A percentile compares a stretch with the other conserved stretches of the same genome.
Evolutionary conservation across 2,329 filamentous ascomycete genomes (phyloP).

Genomic region (Parastagonospora nodorum): DNA sequence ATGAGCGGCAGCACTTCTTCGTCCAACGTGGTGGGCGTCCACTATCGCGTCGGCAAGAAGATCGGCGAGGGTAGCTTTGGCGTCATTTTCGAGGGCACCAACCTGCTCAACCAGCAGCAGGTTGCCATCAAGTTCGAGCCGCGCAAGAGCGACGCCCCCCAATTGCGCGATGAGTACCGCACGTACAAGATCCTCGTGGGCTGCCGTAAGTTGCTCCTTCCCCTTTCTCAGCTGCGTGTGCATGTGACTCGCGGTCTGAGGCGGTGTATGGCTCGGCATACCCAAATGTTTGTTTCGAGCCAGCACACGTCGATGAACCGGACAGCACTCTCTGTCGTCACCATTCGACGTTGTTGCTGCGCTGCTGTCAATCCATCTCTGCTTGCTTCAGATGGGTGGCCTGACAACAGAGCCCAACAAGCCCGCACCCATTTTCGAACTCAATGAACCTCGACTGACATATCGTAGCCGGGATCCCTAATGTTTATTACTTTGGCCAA

Average conservation of each 20-base stretch:
- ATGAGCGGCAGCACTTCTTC: conserved; percentile 91
- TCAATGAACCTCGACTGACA: conserved; percentile 13
- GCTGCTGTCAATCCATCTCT: not conserved
- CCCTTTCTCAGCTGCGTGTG: conserved; percentile 14
- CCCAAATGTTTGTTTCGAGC: not conserved
- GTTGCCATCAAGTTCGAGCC: conserved; percentile 99
- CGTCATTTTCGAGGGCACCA: conserved; percentile 98
- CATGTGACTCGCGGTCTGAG: not conserved
- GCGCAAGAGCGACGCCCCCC: conserved; percentile 96
- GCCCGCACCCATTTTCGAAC: not conserved
- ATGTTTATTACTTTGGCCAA: conserved; percentile 99
- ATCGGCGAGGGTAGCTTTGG: conserved; percentile 98
- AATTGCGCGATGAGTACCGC: conserved; percentile 96
- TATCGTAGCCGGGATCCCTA: conserved; percentile 85
- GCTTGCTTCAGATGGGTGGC: not conserved
- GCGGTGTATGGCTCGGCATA: too few relatives aligned
- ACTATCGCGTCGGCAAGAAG: conserved; percentile 99
- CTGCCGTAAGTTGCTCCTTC: conserved; percentile 76
- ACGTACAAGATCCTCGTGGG: conserved; percentile 99
- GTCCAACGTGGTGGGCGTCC: conserved; percentile 97
- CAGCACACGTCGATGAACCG: not conserved
- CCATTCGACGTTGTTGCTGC: not conserved
- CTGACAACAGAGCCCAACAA: not conserved
- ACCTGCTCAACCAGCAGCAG: conserved; percentile 97
- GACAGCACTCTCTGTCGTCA: not conserved